These are phyloP conservation scores for Blastobotrys aristatus DNA, from an alignment of 1,139 yeast species.

Conservation along the genomic window DNA sequence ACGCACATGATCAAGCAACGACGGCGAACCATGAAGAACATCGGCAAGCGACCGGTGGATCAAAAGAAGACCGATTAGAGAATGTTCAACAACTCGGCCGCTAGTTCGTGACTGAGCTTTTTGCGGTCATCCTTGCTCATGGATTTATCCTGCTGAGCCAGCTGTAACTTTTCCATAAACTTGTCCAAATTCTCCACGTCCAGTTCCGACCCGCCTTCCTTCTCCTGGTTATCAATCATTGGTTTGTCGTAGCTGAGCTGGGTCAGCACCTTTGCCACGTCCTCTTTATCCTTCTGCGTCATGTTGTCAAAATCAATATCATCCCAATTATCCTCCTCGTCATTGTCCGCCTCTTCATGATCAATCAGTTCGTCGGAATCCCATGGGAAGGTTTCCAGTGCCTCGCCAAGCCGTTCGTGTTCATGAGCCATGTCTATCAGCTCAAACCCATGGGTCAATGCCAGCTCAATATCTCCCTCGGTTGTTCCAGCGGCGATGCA, in stretches of 20 bases:
- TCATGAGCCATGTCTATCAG: conserved; percentile 19
- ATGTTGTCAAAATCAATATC: conserved; percentile 13
- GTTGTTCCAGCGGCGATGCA: conserved; percentile 21
- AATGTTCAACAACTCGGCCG: conserved; percentile 23
- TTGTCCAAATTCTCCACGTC: conserved; percentile 26
- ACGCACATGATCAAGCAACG: conserved; percentile 89
- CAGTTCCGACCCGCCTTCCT: conserved; percentile 16
- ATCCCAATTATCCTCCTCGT: conserved; percentile 15
- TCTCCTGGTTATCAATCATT: conserved; percentile 11
- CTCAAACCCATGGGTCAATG: conserved; percentile 30
- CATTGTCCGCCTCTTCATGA: conserved; percentile 1
- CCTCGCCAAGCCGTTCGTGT: conserved; percentile 24
- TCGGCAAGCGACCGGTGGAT: conserved; percentile 28
- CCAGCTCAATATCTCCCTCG: conserved; percentile 17
- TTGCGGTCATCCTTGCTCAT: conserved; percentile 26
- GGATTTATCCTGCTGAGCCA: conserved; percentile 10
- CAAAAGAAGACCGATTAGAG: conserved; percentile 1
- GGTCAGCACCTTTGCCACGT: conserved; percentile 10
- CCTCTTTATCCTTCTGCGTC: conserved; percentile 14
- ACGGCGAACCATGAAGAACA: conserved; percentile 29
- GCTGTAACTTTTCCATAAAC: conserved; percentile 24
- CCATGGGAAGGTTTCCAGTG: conserved; percentile 29
- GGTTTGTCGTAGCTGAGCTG: conserved; percentile 16
- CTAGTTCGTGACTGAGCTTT: conserved; percentile 28
- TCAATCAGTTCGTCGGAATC: conserved; percentile 6